Evolutionary conservation across 2,329 filamentous ascomycete genomes (phyloP).

Genomic region (Penicillium verrucosum): DNA sequence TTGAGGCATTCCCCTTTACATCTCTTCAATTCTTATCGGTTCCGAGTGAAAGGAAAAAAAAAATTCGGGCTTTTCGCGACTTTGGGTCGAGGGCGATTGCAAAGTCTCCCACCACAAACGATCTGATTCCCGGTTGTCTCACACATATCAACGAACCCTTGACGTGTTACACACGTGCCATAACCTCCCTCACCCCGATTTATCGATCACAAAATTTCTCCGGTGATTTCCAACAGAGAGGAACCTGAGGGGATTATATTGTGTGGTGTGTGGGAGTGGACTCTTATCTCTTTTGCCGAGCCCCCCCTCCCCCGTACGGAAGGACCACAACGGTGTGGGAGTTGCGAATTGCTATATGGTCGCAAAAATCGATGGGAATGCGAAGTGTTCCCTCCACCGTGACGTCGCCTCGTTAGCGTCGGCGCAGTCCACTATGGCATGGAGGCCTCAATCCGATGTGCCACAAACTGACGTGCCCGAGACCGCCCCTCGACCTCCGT

Average conservation of each 20-base stretch:
- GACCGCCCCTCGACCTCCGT: slow-evolving; percentile 46
- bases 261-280: slow-evolving; percentile 10
- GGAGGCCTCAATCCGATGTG: slow-evolving; percentile 34
- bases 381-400: slow-evolving; percentile 38
- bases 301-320: slow-evolving; percentile 2
- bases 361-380: slow-evolving; percentile 44
- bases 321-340: slow-evolving; percentile 25
- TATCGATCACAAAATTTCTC: neutral
- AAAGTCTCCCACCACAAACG: slow-evolving; percentile 4
- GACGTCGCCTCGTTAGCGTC: slow-evolving; percentile 44
- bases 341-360: slow-evolving; percentile 41
- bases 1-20: slow-evolving; percentile 12
- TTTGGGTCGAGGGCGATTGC: slow-evolving; percentile 2
- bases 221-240: slow-evolving; percentile 1
- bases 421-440: slow-evolving; percentile 42
- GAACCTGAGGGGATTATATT: slow-evolving; percentile 5
- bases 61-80: slow-evolving; percentile 2
- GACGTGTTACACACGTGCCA: neutral
- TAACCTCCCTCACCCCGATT: neutral
- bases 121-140: neutral
- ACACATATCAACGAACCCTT: slow-evolving; percentile 1
- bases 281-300: slow-evolving; percentile 12
- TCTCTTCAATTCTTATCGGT: slow-evolving; percentile 1
- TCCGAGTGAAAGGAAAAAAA: neutral
- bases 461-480: slow-evolving; percentile 34